Evolutionary conservation across 768 basidiomycete species (phyloP).

Genomic region (Russula sp.): DNA sequence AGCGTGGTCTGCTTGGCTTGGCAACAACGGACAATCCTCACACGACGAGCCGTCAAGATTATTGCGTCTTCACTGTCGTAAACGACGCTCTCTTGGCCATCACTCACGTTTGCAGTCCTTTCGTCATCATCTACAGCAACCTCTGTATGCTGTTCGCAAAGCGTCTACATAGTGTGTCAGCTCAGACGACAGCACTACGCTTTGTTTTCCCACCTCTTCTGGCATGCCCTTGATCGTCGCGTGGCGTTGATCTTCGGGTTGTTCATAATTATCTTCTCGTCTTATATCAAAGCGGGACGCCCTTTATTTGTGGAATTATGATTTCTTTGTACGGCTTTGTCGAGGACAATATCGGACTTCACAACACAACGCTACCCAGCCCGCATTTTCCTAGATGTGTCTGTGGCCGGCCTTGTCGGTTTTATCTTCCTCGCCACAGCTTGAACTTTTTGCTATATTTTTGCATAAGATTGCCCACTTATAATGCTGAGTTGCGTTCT

Average conservation of each 20-base stretch:
- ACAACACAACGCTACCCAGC: constrained; percentile 4
- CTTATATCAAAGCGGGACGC: constrained; percentile 12
- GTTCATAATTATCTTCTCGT: constrained; percentile 5
- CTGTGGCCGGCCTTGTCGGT: constrained; percentile 10
- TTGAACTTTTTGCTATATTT: not conserved
- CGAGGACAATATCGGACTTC: not conserved
- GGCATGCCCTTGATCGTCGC: constrained; percentile 14
- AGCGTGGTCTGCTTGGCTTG: constrained; percentile 4
- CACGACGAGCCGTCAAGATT: constrained; percentile 4
- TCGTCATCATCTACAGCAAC: not conserved
- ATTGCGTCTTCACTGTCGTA: constrained; percentile 8
- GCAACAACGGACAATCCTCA: constrained; percentile 3
- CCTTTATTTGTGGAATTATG: constrained; percentile 2
- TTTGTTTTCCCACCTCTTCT: constrained; percentile 5
- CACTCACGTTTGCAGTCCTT: not conserved
- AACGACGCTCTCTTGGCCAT: not conserved
- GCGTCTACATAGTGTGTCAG: constrained; percentile 5
- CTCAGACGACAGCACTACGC: not conserved
- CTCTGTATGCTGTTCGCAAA: not conserved
- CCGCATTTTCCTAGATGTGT: not conserved
- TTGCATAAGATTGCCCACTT: not conserved
- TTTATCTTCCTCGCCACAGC: constrained; percentile 5
- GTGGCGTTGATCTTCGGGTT: constrained; percentile 13
- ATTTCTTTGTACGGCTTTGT: constrained; percentile 11
- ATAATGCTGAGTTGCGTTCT: not conserved